phyloP scores from a whole-genome alignment of 805 yeast species.

The Wickerhamiella brachini region DNA sequence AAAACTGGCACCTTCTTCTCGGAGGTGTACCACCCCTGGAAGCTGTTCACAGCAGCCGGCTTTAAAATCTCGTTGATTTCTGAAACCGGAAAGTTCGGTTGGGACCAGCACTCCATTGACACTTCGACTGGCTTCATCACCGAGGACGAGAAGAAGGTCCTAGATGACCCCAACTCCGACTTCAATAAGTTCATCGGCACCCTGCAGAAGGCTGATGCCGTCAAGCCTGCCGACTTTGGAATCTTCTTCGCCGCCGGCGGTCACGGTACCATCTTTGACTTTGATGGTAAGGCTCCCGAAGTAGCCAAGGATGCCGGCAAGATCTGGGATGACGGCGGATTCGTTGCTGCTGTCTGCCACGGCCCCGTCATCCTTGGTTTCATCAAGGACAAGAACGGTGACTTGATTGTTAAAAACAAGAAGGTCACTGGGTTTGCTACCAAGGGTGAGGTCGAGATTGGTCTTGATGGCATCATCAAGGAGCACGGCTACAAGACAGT shows the following conservation, averaged over 20 bases:
- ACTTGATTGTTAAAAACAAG: conserved; percentile 36
- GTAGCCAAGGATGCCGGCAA: conserved; percentile 34
- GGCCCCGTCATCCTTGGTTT: conserved; percentile 49
- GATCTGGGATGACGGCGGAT: conserved; percentile 39
- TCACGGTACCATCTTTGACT: conserved; percentile 48
- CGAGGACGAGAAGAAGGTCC: conserved; percentile 33
- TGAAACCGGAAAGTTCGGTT: conserved; percentile 42
- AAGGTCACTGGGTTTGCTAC: conserved; percentile 49
- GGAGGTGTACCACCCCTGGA: conserved; percentile 49
- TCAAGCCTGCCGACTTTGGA: conserved; percentile 36
- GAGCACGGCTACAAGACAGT: conserved; percentile 25
- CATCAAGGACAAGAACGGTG: conserved; percentile 31
- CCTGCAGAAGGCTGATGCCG: conserved; percentile 36
- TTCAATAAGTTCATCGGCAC: conserved; percentile 28
- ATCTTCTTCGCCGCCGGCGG: conserved; percentile 54
- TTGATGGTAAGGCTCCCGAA: conserved; percentile 34
- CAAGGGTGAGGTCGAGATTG: conserved; percentile 33
- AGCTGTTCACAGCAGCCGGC: conserved; percentile 34
- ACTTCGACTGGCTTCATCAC: conserved; percentile 25
- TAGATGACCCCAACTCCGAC: conserved; percentile 28
- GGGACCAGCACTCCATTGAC: conserved; percentile 41
- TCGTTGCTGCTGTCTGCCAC: conserved; percentile 53
- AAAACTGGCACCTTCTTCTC: conserved; percentile 48
- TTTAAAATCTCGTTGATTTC: conserved; percentile 42
- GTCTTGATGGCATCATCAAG: conserved; percentile 22